These are phyloP conservation scores for Chlorokybus atmophyticus DNA, from an alignment of 139 green algal species.

Conservation along the genomic window DNA sequence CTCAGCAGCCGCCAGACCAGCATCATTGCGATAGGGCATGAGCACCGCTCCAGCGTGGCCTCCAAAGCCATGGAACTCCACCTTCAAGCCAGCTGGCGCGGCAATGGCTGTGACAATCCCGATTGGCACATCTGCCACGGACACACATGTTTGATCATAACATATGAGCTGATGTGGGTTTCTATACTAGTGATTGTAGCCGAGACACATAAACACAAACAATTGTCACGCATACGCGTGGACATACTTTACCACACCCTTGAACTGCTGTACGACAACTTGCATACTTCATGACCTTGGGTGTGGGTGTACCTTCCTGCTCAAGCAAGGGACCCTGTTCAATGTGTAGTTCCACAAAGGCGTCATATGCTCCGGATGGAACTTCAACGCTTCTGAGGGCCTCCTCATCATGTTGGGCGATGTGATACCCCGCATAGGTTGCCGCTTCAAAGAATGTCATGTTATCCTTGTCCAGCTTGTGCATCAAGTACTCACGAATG, in stretches of 20 bases:
- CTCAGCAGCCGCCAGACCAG: conserved; percentile 74
- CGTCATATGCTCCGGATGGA: conserved; percentile 17
- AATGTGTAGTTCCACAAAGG: conserved; percentile 96
- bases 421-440: conserved; percentile 36
- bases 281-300: too few species aligned
- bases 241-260: too few species aligned
- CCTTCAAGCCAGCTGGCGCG: conserved; percentile 61
- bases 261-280: too few species aligned
- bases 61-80: conserved; percentile 60
- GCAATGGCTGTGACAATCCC: conserved; percentile 88
- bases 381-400: conserved; percentile 11
- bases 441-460: conserved; percentile 65
- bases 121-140: conserved; percentile 53
- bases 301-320: conserved; percentile 28
- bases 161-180: too few species aligned
- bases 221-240: too few species aligned
- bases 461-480: conserved; percentile 53
- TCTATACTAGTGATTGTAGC: too few species aligned
- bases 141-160: too few species aligned
- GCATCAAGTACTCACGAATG: conserved; percentile 31
- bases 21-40: conserved; percentile 69
- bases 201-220: too few species aligned
- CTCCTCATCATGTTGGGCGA: conserved; percentile 31
- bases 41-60: conserved; percentile 71
- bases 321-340: conserved; percentile 85